A percentile compares a stretch with the other conserved stretches of the same genome.
phyloP scores from a whole-genome alignment of 2,329 filamentous ascomycete genomes.

The Ploettnerulaceae sp. region DNA sequence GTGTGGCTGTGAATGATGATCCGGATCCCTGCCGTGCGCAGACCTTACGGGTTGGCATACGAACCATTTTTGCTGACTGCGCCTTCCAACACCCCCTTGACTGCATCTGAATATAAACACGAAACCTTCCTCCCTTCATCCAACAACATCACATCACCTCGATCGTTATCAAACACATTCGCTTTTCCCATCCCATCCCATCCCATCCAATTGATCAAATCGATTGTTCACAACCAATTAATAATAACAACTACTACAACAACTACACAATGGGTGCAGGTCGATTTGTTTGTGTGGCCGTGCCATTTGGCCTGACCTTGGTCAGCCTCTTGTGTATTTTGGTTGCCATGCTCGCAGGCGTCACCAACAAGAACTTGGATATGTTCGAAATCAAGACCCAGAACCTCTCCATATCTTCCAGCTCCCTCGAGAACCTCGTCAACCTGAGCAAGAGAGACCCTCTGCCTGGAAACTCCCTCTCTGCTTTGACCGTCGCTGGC shows the following conservation, averaged over 20 bases:
- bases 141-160: background rate
- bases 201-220: background rate
- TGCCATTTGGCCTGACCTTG: slow-evolving; percentile 78
- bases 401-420: slow-evolving; percentile 44
- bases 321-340: slow-evolving; percentile 68
- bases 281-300: slow-evolving; percentile 78
- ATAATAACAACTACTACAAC: slow-evolving; percentile 1
- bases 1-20: too few species aligned
- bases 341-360: slow-evolving; percentile 51
- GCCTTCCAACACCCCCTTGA: background rate
- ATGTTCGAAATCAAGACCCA: slow-evolving; percentile 58
- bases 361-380: slow-evolving; percentile 52
- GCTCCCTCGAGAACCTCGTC: slow-evolving; percentile 22
- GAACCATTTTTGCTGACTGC: background rate
- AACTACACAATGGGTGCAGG: slow-evolving; percentile 57
- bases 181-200: background rate
- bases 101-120: background rate
- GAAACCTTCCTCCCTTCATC: background rate
- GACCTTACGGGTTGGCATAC: too few species aligned
- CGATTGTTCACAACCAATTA: background rate
- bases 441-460: slow-evolving; percentile 19
- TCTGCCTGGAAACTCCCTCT: slow-evolving; percentile 9
- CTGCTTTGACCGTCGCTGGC: slow-evolving; percentile 24
- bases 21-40: too few species aligned
- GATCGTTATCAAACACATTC: slow-evolving; percentile 1